Percentiles rank a stretch among this genome's conserved stretches.
Conservation (phyloP, 2,329 filamentous ascomycete genomes). For the Pseudopithomyces chartarum region DNA sequence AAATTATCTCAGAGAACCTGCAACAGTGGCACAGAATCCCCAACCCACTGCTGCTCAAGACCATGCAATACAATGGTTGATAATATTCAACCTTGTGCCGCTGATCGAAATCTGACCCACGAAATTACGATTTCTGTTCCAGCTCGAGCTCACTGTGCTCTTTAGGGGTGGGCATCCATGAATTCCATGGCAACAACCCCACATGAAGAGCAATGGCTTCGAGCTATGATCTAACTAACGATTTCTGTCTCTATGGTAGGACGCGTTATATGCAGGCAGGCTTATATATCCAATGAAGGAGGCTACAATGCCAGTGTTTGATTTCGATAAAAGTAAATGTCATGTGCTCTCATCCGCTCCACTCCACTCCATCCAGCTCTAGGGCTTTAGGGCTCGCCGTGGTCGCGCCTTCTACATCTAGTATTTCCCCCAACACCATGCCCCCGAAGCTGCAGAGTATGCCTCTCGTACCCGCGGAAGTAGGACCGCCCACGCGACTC, state of each 20-base stretch:
- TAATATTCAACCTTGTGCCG: too few species aligned
- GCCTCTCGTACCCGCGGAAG: background rate
- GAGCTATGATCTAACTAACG: background rate
- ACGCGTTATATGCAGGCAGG: background rate
- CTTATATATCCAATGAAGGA: background rate
- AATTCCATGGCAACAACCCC: too few species aligned
- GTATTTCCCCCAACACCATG: too few species aligned
- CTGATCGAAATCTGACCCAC: background rate
- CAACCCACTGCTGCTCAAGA: background rate
- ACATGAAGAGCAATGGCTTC: background rate
- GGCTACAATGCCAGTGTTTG: too few species aligned
- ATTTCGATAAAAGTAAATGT: too few species aligned
- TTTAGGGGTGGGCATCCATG: background rate
- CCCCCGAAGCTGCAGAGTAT: background rate
- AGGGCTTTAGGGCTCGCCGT: too few species aligned
- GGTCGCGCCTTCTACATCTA: too few species aligned
- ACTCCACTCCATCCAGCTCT: too few species aligned
- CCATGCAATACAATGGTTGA: too few species aligned
- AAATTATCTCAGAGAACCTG: background rate
- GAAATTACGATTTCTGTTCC: background rate
- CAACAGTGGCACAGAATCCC: background rate
- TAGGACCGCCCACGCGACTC: slow-evolving; percentile 1
- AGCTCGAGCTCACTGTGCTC: background rate
- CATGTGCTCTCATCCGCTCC: too few species aligned
- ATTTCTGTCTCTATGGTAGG: background rate